Conservation (phyloP, 169 alveolate genomes). For the Besnoitia besnoiti region DNA sequence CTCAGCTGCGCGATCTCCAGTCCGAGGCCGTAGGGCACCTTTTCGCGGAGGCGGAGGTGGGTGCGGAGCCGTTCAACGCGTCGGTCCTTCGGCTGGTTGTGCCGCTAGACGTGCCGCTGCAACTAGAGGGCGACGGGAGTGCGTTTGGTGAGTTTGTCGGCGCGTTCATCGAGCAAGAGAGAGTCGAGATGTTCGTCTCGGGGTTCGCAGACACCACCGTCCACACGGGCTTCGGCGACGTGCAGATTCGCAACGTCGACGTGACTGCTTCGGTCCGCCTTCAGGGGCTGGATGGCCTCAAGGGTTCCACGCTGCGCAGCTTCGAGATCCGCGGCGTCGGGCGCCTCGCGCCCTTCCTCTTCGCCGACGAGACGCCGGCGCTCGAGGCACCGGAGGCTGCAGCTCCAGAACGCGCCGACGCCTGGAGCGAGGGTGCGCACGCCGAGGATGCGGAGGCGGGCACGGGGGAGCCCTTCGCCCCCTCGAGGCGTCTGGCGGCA, state of each 20-base stretch:
- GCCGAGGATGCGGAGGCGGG: no score
- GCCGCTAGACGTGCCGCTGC: not conserved
- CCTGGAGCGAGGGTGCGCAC: no score
- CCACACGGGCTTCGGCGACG: constrained; percentile 14
- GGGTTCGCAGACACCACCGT: not conserved
- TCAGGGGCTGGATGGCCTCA: not conserved
- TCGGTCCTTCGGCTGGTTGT: not conserved
- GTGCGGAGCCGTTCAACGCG: not conserved
- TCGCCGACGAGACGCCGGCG: not conserved
- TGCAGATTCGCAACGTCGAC: not conserved
- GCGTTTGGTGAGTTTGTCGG: constrained; percentile 2
- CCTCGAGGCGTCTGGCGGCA: no score
- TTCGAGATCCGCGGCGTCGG: not conserved
- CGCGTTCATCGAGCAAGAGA: not conserved
- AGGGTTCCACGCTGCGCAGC: not conserved
- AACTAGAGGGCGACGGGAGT: constrained; percentile 13
- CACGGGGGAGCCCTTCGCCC: no score
- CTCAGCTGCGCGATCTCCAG: not conserved
- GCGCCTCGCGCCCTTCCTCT: not conserved
- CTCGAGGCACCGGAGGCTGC: not conserved
- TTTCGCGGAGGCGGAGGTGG: not conserved
- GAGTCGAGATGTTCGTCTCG: not conserved
- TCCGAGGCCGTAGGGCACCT: constrained; percentile 21
- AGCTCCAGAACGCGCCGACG: no score
- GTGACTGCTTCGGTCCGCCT: not conserved